A percentile compares a stretch with the other conserved stretches of the same genome.
Evolutionary conservation across 371 early-diverging fungal species (phyloP).

Genomic region (Cladochytrium tenue): DNA sequence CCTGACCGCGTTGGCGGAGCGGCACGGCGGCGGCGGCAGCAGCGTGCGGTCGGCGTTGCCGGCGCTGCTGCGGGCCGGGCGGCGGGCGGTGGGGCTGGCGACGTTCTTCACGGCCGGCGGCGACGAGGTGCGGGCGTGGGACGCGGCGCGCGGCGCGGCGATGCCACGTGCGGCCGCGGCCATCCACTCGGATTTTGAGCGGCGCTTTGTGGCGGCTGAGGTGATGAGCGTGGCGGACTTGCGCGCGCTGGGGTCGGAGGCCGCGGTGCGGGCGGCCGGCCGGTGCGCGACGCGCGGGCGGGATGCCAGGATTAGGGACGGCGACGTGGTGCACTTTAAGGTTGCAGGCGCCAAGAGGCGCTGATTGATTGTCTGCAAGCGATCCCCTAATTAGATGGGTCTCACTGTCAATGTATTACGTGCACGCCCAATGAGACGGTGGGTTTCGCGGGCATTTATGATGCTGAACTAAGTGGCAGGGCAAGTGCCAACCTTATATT

Average conservation of each 20-base stretch:
- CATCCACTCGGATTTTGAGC: constrained; percentile 93
- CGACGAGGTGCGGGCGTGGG: constrained; percentile 96
- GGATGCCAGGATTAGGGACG: constrained; percentile 94
- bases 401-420: no score
- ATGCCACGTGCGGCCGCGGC: constrained; percentile 98
- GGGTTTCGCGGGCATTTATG: no score
- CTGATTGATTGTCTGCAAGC: no score
- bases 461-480: no score
- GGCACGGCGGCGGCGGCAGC: constrained; percentile 22
- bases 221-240: constrained; percentile 84
- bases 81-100: constrained; percentile 83
- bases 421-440: no score
- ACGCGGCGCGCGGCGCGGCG: constrained; percentile 80
- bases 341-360: no score
- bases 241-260: constrained; percentile 76
- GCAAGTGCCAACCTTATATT: no score
- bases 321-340: constrained; percentile 67
- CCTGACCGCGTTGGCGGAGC: constrained; percentile 58
- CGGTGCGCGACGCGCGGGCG: constrained; percentile 92
- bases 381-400: no score
- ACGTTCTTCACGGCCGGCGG: constrained; percentile 98
- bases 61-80: constrained; percentile 90
- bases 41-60: constrained; percentile 66
- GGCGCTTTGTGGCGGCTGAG: constrained; percentile 65
- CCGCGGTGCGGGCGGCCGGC: constrained; percentile 90